Evolutionary conservation across 345 rosid species (phyloP).

Genomic region (Lepidium didymum): DNA sequence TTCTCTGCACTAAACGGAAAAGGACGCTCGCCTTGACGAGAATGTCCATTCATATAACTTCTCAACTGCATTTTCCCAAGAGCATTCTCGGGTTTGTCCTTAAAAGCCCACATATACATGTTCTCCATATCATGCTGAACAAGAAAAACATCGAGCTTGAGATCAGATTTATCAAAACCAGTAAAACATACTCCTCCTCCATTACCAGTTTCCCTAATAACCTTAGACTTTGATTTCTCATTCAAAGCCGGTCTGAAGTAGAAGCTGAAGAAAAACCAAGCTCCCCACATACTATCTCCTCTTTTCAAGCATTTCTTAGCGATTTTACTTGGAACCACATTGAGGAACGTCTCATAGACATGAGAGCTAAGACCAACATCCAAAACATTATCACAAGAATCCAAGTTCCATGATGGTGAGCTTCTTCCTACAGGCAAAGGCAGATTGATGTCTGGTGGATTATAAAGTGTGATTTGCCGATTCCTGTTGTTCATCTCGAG

Average conservation of each 20-base stretch:
- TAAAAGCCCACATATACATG: conserved; percentile 99
- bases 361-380: conserved; percentile 79
- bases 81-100: conserved; percentile 95
- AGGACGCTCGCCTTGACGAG: conserved; percentile 90
- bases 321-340: conserved; percentile 40
- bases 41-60: conserved; percentile 98
- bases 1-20: conserved; percentile 85
- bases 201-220: conserved; percentile 53
- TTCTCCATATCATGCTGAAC: conserved; percentile 99
- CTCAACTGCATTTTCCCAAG: conserved; percentile 97
- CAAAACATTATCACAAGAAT: conserved; percentile 54
- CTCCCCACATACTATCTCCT: conserved; percentile 92
- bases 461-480: conserved; percentile 55
- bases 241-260: conserved; percentile 78
- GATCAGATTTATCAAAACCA: conserved; percentile 82
- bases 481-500: conserved; percentile 56
- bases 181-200: conserved; percentile 29
- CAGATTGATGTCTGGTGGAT: conserved; percentile 90
- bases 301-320: conserved; percentile 67
- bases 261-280: conserved; percentile 97
- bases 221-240: conserved; percentile 81
- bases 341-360: conserved; percentile 50
- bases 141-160: conserved; percentile 77
- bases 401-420: conserved; percentile 51
- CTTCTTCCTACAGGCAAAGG: conserved; percentile 63